Percentiles rank a stretch among this genome's conserved stretches.
phyloP scores from a whole-genome alignment of 163 green algal species.

The Scenedesmus sp. region DNA sequence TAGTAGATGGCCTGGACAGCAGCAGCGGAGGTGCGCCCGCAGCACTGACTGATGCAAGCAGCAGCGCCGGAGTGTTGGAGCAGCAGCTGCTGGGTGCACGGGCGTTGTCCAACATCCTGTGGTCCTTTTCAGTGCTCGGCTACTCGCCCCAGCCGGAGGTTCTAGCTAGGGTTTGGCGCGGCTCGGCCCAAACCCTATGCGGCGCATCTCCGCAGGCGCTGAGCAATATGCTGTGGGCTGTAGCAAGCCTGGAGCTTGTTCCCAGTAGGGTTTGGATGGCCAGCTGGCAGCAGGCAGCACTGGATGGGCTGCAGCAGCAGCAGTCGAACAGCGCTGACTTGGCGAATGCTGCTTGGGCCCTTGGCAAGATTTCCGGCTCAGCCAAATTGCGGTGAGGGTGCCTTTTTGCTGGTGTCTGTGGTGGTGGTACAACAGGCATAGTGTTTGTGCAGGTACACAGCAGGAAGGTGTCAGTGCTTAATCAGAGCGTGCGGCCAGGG shows the following conservation, averaged over 20 bases:
- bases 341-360: slow-evolving; percentile 46
- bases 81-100: slow-evolving; percentile 6
- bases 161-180: not conserved
- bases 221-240: slow-evolving; percentile 51
- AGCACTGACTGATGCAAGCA: not conserved
- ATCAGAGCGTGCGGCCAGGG: no score
- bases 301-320: not conserved
- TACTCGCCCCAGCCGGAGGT: not conserved
- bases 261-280: not conserved
- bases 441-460: not conserved
- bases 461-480: no score
- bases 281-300: not conserved
- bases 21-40: not conserved
- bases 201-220: slow-evolving; percentile 32
- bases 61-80: not conserved
- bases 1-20: not conserved
- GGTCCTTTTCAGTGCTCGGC: slow-evolving; percentile 16
- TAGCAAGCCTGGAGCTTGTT: not conserved
- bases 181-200: not conserved
- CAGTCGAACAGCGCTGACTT: slow-evolving; percentile 38
- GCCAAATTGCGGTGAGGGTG: not conserved
- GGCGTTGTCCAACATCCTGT: slow-evolving; percentile 36
- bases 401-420: no score
- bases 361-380: slow-evolving; percentile 28
- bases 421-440: no score